These are phyloP conservation scores for Capsicum chinense DNA, from an alignment of 257 asterid species.

Conservation along the genomic window DNA sequence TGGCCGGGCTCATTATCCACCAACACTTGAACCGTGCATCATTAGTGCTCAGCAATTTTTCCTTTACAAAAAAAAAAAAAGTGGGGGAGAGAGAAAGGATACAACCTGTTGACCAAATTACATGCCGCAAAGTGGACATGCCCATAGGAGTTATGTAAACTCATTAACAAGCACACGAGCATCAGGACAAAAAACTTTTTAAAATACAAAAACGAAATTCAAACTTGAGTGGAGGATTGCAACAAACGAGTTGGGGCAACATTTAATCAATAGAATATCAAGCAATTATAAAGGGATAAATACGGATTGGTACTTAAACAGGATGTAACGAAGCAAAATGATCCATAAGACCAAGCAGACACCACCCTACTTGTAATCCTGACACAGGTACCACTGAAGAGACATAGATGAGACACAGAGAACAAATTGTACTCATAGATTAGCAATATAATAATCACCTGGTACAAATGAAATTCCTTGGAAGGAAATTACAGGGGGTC, in stretches of 20 bases:
- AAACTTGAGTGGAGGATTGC: not conserved
- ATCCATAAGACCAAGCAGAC: conserved; percentile 8
- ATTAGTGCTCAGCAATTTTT: not conserved
- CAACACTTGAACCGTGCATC: not conserved
- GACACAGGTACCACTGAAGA: not conserved
- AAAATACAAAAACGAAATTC: not conserved
- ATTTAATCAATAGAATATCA: conserved; percentile 1
- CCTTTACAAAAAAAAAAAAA: not conserved
- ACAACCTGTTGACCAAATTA: not conserved
- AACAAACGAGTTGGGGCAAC: not conserved
- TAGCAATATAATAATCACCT: conserved; percentile 52
- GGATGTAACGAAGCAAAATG: conserved; percentile 4
- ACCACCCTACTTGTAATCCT: conserved; percentile 11
- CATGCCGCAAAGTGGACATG: conserved; percentile 2
- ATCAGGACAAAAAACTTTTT: not conserved
- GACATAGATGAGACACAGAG: not conserved
- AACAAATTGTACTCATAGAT: not conserved
- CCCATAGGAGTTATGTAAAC: conserved; percentile 8
- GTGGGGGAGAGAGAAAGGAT: not conserved
- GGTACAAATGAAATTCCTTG: conserved; percentile 77
- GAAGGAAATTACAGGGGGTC: conserved; percentile 70
- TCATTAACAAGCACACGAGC: not conserved
- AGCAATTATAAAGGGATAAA: not conserved
- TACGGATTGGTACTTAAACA: not conserved
- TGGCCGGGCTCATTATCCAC: not conserved